A percentile compares a stretch with the other conserved stretches of the same genome.
Evolutionary conservation across 2,329 filamentous ascomycete species (phyloP).

Genomic region (Passalora sequoiae): DNA sequence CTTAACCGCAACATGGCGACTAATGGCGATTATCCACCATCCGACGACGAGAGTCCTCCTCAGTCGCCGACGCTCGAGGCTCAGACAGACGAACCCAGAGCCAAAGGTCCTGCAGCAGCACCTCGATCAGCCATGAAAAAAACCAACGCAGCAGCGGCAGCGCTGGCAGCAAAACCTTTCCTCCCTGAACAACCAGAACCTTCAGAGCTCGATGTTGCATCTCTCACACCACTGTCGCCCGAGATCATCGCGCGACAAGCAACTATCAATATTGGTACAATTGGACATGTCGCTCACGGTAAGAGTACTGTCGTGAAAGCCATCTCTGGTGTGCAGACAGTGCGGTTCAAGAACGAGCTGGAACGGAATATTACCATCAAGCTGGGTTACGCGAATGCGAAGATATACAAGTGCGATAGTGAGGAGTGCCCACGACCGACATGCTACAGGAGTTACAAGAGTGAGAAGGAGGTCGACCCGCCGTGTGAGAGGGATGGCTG

Average conservation of each 20-base stretch:
- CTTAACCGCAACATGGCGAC: slow-evolving; percentile 47
- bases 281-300: slow-evolving; percentile 99
- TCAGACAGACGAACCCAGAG: slow-evolving; percentile 55
- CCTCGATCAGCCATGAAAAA: slow-evolving; percentile 85
- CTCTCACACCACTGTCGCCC: slow-evolving; percentile 77
- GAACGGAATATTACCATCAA: slow-evolving; percentile 99
- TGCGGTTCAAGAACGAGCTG: slow-evolving; percentile 99
- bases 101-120: slow-evolving; percentile 56
- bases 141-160: slow-evolving; percentile 52
- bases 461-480: slow-evolving; percentile 96
- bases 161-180: slow-evolving; percentile 56
- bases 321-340: slow-evolving; percentile 97
- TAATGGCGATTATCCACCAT: slow-evolving; percentile 51
- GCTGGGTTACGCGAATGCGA: slow-evolving; percentile 97
- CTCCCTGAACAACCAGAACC: slow-evolving; percentile 91
- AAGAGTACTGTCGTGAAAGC: slow-evolving; percentile 99
- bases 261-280: slow-evolving; percentile 98
- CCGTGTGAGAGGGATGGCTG: slow-evolving; percentile 93
- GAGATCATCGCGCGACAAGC: slow-evolving; percentile 98
- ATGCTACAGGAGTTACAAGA: slow-evolving; percentile 96
- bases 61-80: slow-evolving; percentile 49
- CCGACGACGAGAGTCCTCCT: slow-evolving; percentile 50
- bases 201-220: slow-evolving; percentile 75
- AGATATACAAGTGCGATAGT: slow-evolving; percentile 99
- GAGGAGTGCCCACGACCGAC: slow-evolving; percentile 82